Evolutionary conservation across 345 rosid species (phyloP).

Genomic region (Jatropha curcas): DNA sequence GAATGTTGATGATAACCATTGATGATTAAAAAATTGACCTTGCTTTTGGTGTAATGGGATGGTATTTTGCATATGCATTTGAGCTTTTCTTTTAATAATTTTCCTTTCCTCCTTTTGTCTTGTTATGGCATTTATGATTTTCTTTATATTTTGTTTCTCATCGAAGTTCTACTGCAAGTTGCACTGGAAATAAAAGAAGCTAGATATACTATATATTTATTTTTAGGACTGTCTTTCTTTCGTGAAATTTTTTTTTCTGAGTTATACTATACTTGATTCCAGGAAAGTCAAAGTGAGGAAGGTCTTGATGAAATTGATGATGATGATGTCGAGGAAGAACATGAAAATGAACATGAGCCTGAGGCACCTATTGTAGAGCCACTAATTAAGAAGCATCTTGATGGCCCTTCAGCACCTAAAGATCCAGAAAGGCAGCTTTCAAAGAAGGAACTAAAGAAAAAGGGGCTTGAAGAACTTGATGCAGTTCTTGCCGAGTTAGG

Average conservation of each 20-base stretch:
- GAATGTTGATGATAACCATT: no score
- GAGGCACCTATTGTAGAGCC: conserved; percentile 31
- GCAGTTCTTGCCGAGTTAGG: conserved; percentile 63
- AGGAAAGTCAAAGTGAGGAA: conserved; percentile 58
- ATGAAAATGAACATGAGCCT: conserved; percentile 36
- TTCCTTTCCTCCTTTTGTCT: neutral
- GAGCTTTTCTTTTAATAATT: neutral
- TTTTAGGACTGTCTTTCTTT: neutral
- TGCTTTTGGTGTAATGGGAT: no score
- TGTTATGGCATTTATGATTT: neutral
- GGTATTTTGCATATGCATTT: neutral
- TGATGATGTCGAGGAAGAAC: conserved; percentile 52
- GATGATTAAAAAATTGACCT: no score
- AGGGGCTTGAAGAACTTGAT: conserved; percentile 62
- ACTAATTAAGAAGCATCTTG: conserved; percentile 29
- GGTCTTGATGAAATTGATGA: conserved; percentile 49
- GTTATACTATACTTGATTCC: neutral
- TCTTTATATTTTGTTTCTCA: neutral
- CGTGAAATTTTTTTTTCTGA: neutral
- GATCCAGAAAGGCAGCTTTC: conserved; percentile 60
- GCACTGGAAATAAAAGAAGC: neutral
- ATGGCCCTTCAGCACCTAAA: conserved; percentile 29
- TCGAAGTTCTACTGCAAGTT: neutral
- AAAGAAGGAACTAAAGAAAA: conserved; percentile 61
- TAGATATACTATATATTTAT: neutral